A percentile compares a stretch with the other conserved stretches of the same genome.
phyloP scores from a whole-genome alignment of 768 basidiomycete species.

The Rhodotorula toruloides region DNA sequence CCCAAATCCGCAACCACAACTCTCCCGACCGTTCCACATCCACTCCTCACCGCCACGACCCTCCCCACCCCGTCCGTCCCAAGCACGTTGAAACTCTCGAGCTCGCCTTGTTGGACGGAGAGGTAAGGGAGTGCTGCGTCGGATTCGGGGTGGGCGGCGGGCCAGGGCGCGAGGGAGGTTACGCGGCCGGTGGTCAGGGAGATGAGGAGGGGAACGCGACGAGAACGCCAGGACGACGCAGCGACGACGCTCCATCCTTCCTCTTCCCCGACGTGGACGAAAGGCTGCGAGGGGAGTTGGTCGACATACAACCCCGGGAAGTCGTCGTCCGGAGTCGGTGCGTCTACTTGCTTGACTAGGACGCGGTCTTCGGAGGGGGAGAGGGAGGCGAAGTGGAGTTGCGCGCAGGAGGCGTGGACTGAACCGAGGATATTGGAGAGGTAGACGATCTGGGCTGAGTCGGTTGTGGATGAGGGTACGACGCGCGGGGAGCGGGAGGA shows the following conservation, averaged over 20 bases:
- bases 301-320: slow-evolving; percentile 65
- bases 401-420: slow-evolving; percentile 57
- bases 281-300: slow-evolving; percentile 51
- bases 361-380: not conserved
- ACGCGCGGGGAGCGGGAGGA: slow-evolving; percentile 62
- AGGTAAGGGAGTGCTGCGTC: slow-evolving; percentile 55
- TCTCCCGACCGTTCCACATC: slow-evolving; percentile 49
- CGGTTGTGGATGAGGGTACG: slow-evolving; percentile 28
- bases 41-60: slow-evolving; percentile 22
- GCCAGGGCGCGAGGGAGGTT: slow-evolving; percentile 55
- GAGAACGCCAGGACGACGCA: slow-evolving; percentile 57
- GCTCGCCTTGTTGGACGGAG: slow-evolving; percentile 45
- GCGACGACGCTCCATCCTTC: slow-evolving; percentile 46
- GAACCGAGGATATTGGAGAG: slow-evolving; percentile 58
- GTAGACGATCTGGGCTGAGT: slow-evolving; percentile 52
- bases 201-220: slow-evolving; percentile 54
- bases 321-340: slow-evolving; percentile 48
- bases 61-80: slow-evolving; percentile 34
- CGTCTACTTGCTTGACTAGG: slow-evolving; percentile 50
- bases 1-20: slow-evolving; percentile 51
- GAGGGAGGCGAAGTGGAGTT: slow-evolving; percentile 54
- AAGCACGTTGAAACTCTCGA: slow-evolving; percentile 27
- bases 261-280: slow-evolving; percentile 45
- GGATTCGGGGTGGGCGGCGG: slow-evolving; percentile 51
- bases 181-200: slow-evolving; percentile 51